Conservation (phyloP, 805 yeast genomes). For the Schizosaccharomyces octosporus region DNA sequence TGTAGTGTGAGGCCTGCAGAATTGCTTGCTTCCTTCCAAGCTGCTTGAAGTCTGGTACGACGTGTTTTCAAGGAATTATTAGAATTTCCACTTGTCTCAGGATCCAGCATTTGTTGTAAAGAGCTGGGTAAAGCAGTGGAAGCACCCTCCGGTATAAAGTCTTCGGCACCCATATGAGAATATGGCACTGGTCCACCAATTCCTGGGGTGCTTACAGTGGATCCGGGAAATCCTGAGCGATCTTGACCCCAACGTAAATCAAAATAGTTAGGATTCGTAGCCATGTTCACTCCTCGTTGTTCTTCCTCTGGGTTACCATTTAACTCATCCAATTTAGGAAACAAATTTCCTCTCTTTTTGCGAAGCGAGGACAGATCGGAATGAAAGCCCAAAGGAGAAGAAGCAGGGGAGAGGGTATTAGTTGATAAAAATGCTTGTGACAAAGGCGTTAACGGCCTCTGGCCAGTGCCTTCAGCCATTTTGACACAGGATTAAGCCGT, state of each 20-base stretch:
- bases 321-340: neutral
- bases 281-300: neutral
- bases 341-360: neutral
- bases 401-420: neutral
- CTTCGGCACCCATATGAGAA: neutral
- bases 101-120: neutral
- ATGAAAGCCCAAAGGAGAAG: neutral
- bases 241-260: neutral
- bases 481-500: neutral
- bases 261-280: neutral
- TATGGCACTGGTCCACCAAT: neutral
- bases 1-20: neutral
- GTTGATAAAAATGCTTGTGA: neutral
- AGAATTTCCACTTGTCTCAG: neutral
- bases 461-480: neutral
- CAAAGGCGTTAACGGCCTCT: slow-evolving; percentile 1
- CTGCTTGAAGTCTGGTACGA: neutral
- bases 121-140: neutral
- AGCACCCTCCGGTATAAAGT: neutral
- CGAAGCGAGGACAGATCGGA: neutral
- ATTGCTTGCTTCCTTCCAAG: neutral
- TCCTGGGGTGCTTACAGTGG: neutral
- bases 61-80: neutral
- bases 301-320: neutral
- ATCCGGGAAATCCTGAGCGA: neutral